Conservation (phyloP, 176 grass and related monocot species). For the Ensete glaucum region DNA sequence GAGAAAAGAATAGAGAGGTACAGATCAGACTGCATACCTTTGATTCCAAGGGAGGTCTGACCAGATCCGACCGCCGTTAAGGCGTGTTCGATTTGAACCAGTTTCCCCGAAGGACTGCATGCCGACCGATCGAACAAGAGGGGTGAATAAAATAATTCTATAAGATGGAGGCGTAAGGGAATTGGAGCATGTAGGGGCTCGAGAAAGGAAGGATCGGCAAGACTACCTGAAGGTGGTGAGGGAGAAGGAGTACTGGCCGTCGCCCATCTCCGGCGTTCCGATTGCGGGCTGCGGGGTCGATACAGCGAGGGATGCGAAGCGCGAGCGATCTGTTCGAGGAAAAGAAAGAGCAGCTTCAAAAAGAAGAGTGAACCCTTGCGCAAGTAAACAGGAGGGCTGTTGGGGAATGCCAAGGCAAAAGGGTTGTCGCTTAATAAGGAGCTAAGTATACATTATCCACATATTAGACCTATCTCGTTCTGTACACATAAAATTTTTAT, state of each 20-base stretch:
- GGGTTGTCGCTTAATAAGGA: no score
- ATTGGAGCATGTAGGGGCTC: not conserved
- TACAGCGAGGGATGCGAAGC: not conserved
- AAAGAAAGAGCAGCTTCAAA: not conserved
- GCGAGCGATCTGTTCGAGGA: not conserved
- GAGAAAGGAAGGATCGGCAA: not conserved
- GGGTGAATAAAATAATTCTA: conserved; percentile 7
- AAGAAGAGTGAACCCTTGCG: conserved; percentile 3
- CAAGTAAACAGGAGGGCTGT: not conserved
- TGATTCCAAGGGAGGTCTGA: conserved; percentile 97
- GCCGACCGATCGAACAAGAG: conserved; percentile 13
- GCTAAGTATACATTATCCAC: no score
- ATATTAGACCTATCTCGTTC: no score
- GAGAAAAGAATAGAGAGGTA: not conserved
- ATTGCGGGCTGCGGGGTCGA: not conserved
- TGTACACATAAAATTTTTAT: no score
- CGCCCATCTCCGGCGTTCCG: conserved; percentile 39
- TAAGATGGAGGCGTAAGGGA: not conserved
- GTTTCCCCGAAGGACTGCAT: conserved; percentile 83
- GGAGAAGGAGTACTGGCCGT: conserved; percentile 93
- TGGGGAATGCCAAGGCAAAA: not conserved
- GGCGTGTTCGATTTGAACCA: conserved; percentile 96
- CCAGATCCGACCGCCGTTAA: conserved; percentile 89
- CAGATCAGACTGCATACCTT: conserved; percentile 36
- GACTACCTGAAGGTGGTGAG: conserved; percentile 91